These are phyloP conservation scores for Tothia fuscella DNA, from an alignment of 2,329 filamentous ascomycete species.

Conservation along the genomic window DNA sequence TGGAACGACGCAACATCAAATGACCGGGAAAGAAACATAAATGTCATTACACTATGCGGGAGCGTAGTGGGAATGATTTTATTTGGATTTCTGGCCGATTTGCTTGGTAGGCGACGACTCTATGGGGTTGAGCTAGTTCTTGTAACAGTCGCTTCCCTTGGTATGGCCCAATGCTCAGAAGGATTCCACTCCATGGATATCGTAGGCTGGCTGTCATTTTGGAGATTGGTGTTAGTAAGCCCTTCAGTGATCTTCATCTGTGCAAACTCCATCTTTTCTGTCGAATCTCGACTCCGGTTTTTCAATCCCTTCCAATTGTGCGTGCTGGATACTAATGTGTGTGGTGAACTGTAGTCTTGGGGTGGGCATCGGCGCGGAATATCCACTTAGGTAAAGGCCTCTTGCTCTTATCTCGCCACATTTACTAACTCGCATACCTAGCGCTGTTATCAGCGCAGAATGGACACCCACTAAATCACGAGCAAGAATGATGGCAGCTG, in stretches of 20 bases:
- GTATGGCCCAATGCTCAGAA: constrained; percentile 33
- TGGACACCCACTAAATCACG: constrained; percentile 21
- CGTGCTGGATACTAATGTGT: too few species aligned
- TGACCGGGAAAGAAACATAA: constrained; percentile 28
- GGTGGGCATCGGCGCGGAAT: constrained; percentile 50
- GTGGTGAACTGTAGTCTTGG: too few species aligned
- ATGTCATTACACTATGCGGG: constrained; percentile 34
- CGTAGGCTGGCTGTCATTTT: constrained; percentile 27
- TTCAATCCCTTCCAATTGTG: too few species aligned
- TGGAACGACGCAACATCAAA: constrained; percentile 19
- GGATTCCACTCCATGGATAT: constrained; percentile 18
- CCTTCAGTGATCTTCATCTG: constrained; percentile 19
- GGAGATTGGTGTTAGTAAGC: constrained; percentile 28
- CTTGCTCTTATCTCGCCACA: too few species aligned
- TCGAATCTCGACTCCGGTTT: constrained; percentile 27
- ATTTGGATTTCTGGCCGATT: constrained; percentile 37
- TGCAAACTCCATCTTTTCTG: background rate
- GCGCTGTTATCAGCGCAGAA: constrained; percentile 56
- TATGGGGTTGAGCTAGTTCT: constrained; percentile 39
- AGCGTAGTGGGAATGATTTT: constrained; percentile 35
- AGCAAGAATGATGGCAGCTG: constrained; percentile 28
- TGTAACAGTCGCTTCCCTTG: constrained; percentile 34
- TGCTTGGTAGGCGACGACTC: constrained; percentile 37
- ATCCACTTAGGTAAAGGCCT: too few species aligned
- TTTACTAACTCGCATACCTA: too few species aligned